Evolutionary conservation across 345 rosid species (phyloP), one percentile per base, ranked within the genome.

Genomic region (Noccaea bulbosa): DNA sequence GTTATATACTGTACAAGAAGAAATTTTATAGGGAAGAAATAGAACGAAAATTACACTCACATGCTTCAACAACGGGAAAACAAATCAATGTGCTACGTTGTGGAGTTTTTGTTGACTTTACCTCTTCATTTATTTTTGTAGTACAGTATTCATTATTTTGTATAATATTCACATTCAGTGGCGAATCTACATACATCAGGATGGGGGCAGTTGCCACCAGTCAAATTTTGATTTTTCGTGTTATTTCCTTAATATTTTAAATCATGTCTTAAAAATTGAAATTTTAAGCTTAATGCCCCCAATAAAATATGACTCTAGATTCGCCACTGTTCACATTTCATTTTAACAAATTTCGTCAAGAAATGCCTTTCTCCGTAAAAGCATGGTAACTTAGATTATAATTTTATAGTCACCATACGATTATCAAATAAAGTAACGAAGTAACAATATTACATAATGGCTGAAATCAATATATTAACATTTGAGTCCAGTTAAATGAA

Each of bases 401-500:
- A n/a, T 20, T n/a, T 12, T 41, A 41, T n/a, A 30, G 8, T 24
- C 37, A 41, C 37, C 20, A 24, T 15, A 17, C 16, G 1, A 11
- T 20, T 43, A 41, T 5, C 6, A 49, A 48, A 67, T 30, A 54
- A 11, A 67, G 44, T 41, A 67, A 41, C 11, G 11, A 65, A 27
- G 34, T 49, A 27, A 43, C 6, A 32, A 3, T 27, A 16, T 41
- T 27, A 30, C 32, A 20, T 9, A 24, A 54, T 68, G 32, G 45
- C 27, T 46, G 63, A 37, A 58, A 47, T 48, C n/a, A 22, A 11
- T 57, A 46, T 11, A 47, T 24, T 37, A 24, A 69, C 57, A 47
- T 69, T 47, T 69, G 17, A 39, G 12, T 59, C 59, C 20, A 27
- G 43, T 40, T 40, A 50, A 48, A 61, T 12, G 15, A 60, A 50